Evolutionary conservation across 257 asterid species (phyloP), one percentile per base, ranked within the genome.

Genomic region (Oldenlandia corymbosa): DNA sequence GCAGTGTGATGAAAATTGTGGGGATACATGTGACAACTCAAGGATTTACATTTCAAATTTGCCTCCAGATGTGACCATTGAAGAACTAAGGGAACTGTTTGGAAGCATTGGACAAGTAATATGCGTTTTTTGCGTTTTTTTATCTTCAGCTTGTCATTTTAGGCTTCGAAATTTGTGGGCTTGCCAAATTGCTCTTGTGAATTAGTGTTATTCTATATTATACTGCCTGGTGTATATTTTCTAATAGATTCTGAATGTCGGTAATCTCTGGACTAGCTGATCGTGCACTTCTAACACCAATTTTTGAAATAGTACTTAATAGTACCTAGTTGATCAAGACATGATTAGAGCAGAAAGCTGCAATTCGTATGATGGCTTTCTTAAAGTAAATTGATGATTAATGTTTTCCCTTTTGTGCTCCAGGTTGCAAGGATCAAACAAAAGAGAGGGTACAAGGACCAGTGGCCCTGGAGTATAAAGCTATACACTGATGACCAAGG

Each of bases 391-490:
- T 68, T 34, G 5, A 26, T 5, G 34, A 14, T 4, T 47, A 47
- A 41, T 23, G 20, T 24, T 17, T 42, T 45, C 43, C 47, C 60
- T 63, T 54, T 24, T 49, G 34, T 42, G 11, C 59, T 27, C 42
- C 75, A 94, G 99, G 99, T 94, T 65, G 97, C 97, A 66, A 84
- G 95, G 83, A 90, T 94, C 75, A 94, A 94, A 81, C 97, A 94
- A 67, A 93, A 94, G 80, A 75, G 99, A 56, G 99, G 99, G 1
- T 94, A 90, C 77, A 94, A 90, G 83, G 99, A 94, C 73, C 99
- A 94, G 67, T 94, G 99, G 99, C 99, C 99, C 30, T 94, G 95
- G 95, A 94, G 96, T 75, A 94, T 94, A 77, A 94, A 94, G 73
- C 24, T 94, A 36, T 94, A 94, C 80, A 82, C 96, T 4, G 96